A percentile compares a stretch with the other conserved stretches of the same genome.
Conservation (phyloP, 78 protist genomes). For the Planoprotostelium fungivorum region DNA sequence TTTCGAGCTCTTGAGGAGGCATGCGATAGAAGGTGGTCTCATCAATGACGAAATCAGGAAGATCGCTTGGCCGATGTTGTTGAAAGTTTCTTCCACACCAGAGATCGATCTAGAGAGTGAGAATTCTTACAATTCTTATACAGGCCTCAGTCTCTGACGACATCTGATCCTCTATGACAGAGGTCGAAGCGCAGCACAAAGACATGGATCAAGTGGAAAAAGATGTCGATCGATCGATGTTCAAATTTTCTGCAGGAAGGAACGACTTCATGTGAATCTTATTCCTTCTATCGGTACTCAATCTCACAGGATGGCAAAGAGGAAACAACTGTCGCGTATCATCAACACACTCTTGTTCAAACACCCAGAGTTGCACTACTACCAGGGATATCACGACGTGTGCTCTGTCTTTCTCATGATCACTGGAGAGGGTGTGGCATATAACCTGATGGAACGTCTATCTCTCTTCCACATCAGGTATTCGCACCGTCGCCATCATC, state of each 20-base stretch:
- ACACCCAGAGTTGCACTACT: conserved; percentile 33
- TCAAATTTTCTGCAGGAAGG: conserved; percentile 57
- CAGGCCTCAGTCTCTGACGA: neutral
- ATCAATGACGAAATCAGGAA: neutral
- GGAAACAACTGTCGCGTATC: conserved; percentile 40
- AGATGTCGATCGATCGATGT: conserved; percentile 64
- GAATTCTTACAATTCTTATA: too few species aligned
- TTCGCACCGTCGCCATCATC: neutral
- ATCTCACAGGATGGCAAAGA: conserved; percentile 19
- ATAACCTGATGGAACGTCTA: conserved; percentile 42
- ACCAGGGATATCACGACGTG: conserved; percentile 61
- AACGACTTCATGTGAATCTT: conserved; percentile 31
- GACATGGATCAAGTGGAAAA: conserved; percentile 59
- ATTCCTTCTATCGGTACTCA: neutral
- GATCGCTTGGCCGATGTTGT: neutral
- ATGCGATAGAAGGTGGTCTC: neutral
- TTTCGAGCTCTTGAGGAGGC: neutral
- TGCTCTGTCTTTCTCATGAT: conserved; percentile 40
- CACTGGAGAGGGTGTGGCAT: conserved; percentile 35
- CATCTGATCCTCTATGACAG: neutral
- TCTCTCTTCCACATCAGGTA: conserved; percentile 28
- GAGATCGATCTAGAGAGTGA: neutral
- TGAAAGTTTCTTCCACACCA: neutral
- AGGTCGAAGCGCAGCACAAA: conserved; percentile 7
- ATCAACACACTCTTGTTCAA: conserved; percentile 29